Conservation (phyloP, 2,329 filamentous ascomycete genomes). For the Zymoseptoria passerinii region DNA sequence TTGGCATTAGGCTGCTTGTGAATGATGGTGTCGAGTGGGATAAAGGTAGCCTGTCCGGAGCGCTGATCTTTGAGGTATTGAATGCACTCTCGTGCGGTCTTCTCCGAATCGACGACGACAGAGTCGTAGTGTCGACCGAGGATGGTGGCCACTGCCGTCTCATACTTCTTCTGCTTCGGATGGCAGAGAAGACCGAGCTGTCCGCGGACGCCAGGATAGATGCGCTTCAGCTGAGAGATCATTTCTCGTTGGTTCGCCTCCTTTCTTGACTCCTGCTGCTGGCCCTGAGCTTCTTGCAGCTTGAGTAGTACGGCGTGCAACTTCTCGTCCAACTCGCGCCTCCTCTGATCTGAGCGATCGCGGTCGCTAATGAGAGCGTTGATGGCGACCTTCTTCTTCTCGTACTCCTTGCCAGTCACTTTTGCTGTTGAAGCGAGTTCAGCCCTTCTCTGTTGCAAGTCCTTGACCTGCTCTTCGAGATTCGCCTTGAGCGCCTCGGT, state of each 20-base stretch:
- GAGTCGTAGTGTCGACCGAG: constrained; percentile 90
- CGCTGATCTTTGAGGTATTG: constrained; percentile 88
- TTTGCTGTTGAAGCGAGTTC: constrained; percentile 56
- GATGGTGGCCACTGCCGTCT: constrained; percentile 85
- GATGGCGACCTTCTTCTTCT: constrained; percentile 81
- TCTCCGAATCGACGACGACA: constrained; percentile 90
- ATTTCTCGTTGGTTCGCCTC: constrained; percentile 74
- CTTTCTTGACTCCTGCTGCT: constrained; percentile 74
- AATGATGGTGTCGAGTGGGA: constrained; percentile 94
- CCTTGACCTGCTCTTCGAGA: constrained; percentile 61
- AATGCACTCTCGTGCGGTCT: constrained; percentile 88
- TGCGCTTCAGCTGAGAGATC: constrained; percentile 75
- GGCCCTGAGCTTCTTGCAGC: constrained; percentile 76
- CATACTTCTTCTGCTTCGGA: constrained; percentile 94
- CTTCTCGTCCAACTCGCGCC: constrained; percentile 87
- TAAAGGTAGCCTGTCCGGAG: constrained; percentile 81
- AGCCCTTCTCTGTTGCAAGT: constrained; percentile 60
- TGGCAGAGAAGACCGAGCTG: constrained; percentile 86
- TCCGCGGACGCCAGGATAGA: constrained; percentile 86
- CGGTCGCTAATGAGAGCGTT: constrained; percentile 79
- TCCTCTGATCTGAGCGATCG: constrained; percentile 68
- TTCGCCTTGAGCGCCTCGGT: constrained; percentile 66
- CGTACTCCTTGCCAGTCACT: constrained; percentile 63
- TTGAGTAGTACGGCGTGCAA: constrained; percentile 72
- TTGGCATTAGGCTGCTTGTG: constrained; percentile 84